Evolutionary conservation across 2,329 filamentous ascomycete species (phyloP).

Genomic region (Cladosporium cucumerinum): DNA sequence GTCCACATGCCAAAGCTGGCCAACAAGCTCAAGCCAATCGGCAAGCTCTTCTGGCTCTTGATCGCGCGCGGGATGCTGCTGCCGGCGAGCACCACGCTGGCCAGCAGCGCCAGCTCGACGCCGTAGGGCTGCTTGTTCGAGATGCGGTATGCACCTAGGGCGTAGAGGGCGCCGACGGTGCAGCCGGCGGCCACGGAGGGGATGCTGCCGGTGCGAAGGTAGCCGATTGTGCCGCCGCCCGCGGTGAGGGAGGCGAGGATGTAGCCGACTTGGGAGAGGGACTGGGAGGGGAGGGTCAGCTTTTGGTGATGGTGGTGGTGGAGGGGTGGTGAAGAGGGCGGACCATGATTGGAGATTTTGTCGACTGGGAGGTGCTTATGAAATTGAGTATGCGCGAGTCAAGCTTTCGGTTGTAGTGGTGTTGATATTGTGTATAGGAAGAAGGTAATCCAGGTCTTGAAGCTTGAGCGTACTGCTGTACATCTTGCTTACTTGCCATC

Average conservation of each 20-base stretch:
- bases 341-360: not conserved
- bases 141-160: slow-evolving; percentile 76
- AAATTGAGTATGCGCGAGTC: not conserved
- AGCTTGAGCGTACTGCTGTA: not conserved
- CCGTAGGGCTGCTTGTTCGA: slow-evolving; percentile 74
- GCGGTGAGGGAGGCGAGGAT: slow-evolving; percentile 79
- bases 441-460: not conserved
- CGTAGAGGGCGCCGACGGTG: slow-evolving; percentile 75
- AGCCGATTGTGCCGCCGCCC: slow-evolving; percentile 82
- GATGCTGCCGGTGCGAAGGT: slow-evolving; percentile 76
- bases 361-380: not conserved
- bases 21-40: slow-evolving; percentile 72
- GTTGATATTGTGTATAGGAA: not conserved
- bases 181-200: slow-evolving; percentile 83
- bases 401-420: not conserved
- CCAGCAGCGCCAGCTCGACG: slow-evolving; percentile 82
- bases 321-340: not conserved
- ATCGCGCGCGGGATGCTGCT: slow-evolving; percentile 84
- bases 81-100: slow-evolving; percentile 78
- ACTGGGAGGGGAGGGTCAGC: slow-evolving; percentile 3
- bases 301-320: not conserved
- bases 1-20: slow-evolving; percentile 74
- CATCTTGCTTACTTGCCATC: not conserved
- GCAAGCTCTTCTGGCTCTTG: slow-evolving; percentile 78
- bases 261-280: slow-evolving; percentile 58